Percentiles rank a stretch among this genome's conserved stretches.
phyloP scores from a whole-genome alignment of 2,329 filamentous ascomycete genomes.

The Trichoderma sp. region DNA sequence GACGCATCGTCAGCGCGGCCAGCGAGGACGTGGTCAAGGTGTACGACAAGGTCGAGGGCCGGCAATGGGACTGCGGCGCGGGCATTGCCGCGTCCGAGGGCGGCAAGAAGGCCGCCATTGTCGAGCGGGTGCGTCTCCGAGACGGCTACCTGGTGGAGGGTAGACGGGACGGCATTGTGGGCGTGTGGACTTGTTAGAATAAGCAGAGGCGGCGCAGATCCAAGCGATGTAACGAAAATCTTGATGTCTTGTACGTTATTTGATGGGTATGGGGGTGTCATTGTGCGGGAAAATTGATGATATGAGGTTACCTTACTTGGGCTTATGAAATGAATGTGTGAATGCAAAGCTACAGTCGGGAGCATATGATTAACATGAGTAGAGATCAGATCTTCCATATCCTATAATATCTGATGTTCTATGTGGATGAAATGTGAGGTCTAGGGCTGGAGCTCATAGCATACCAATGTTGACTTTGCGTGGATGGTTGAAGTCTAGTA shows the following conservation, averaged over 20 bases:
- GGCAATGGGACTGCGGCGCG: constrained; percentile 95
- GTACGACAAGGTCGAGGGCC: constrained; percentile 94
- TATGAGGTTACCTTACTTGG: neutral
- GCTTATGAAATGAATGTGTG: neutral
- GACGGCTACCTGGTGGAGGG: constrained; percentile 95
- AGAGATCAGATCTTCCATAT: too few relatives aligned
- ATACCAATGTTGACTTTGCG: too few relatives aligned
- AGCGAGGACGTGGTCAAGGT: constrained; percentile 95
- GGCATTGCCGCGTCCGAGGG: constrained; percentile 71
- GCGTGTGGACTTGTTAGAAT: constrained; percentile 77
- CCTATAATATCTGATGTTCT: too few relatives aligned
- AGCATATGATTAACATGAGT: too few relatives aligned
- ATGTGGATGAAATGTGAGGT: too few relatives aligned
- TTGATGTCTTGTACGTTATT: constrained; percentile 16
- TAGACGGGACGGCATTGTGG: constrained; percentile 81
- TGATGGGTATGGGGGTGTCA: neutral
- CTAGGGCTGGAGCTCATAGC: too few relatives aligned
- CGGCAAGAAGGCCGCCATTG: constrained; percentile 64
- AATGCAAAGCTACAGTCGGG: too few relatives aligned
- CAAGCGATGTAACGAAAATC: constrained; percentile 24
- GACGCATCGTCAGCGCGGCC: constrained; percentile 85
- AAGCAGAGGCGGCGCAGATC: constrained; percentile 14
- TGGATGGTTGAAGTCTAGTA: too few relatives aligned
- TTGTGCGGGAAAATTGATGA: constrained; percentile 6
- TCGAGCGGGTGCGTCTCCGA: constrained; percentile 86